Percentiles rank a stretch among this genome's conserved stretches.
Conservation (phyloP, 108 stramenopile genomes). For the Parietichytrium sp. region DNA sequence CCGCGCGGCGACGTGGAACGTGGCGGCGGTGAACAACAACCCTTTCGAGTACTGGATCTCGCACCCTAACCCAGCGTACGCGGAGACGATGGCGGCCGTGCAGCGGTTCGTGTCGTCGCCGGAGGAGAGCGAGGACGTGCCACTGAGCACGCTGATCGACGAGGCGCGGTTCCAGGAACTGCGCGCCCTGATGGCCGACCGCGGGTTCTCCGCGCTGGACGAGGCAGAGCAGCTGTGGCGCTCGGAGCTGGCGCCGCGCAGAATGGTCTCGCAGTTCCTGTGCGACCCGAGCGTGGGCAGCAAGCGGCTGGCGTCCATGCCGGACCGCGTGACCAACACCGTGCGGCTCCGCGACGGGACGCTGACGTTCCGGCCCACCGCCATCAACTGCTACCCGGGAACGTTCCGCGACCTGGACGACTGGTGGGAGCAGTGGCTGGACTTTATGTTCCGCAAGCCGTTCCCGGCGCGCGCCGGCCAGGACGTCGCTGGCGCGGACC, state of each 20-base stretch:
- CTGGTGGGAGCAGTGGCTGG: slow-evolving; percentile 86
- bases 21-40: slow-evolving; percentile 84
- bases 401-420: slow-evolving; percentile 64
- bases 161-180: slow-evolving; percentile 77
- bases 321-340: slow-evolving; percentile 88
- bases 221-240: slow-evolving; percentile 66
- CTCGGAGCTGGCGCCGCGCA: slow-evolving; percentile 74
- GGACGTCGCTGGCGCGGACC: slow-evolving; percentile 66
- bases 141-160: slow-evolving; percentile 76
- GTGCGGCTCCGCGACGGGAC: slow-evolving; percentile 65
- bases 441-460: slow-evolving; percentile 80
- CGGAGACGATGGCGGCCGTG: slow-evolving; percentile 75
- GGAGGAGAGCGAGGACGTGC: slow-evolving; percentile 75
- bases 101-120: slow-evolving; percentile 77
- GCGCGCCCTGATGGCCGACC: slow-evolving; percentile 59
- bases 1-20: slow-evolving; percentile 75
- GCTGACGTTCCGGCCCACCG: slow-evolving; percentile 78
- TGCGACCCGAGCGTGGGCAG: slow-evolving; percentile 76
- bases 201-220: slow-evolving; percentile 63
- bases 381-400: slow-evolving; percentile 88
- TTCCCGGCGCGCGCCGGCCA: slow-evolving; percentile 64
- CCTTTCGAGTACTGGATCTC: slow-evolving; percentile 86
- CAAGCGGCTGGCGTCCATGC: slow-evolving; percentile 89
- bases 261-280: slow-evolving; percentile 78
- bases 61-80: slow-evolving; percentile 74